These are phyloP conservation scores for Melampsora abietis-canadensis DNA, from an alignment of 1,284 basidiomycete species.

Conservation along the genomic window DNA sequence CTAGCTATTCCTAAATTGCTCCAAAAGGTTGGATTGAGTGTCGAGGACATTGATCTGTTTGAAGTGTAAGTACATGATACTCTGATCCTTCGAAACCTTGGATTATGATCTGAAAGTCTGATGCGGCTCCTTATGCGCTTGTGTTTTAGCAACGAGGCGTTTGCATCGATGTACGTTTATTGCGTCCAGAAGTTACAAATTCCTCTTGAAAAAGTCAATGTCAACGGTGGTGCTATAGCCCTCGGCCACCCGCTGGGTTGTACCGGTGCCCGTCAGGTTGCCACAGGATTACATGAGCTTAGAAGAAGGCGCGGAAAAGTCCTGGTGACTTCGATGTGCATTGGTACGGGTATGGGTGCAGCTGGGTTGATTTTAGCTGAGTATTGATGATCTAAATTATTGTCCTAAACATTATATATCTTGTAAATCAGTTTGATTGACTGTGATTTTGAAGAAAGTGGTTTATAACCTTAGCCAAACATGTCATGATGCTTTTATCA, in stretches of 20 bases:
- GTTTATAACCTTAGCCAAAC: no score
- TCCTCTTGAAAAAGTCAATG: slow-evolving; percentile 56
- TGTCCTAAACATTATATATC: no score
- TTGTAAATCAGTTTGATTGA: no score
- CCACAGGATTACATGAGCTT: slow-evolving; percentile 79
- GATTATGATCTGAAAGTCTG: neutral
- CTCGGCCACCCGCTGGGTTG: slow-evolving; percentile 84
- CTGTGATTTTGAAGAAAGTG: no score
- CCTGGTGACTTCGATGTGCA: slow-evolving; percentile 71
- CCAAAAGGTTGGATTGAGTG: slow-evolving; percentile 52
- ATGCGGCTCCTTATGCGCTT: slow-evolving; percentile 22
- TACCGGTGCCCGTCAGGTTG: slow-evolving; percentile 82
- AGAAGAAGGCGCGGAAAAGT: slow-evolving; percentile 73
- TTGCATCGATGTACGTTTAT: slow-evolving; percentile 47
- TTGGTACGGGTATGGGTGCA: slow-evolving; percentile 68
- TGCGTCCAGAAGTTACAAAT: slow-evolving; percentile 53
- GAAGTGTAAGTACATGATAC: slow-evolving; percentile 50
- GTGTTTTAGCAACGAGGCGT: slow-evolving; percentile 47
- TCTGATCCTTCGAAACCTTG: neutral
- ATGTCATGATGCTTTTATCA: no score
- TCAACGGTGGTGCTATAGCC: slow-evolving; percentile 85
- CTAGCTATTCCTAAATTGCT: slow-evolving; percentile 51
- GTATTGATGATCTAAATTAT: slow-evolving; percentile 46
- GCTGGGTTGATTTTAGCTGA: slow-evolving; percentile 69
- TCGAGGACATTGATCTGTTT: slow-evolving; percentile 54